A percentile compares a stretch with the other conserved stretches of the same genome.
phyloP scores from a whole-genome alignment of 257 asterid genomes.

The Solanum lignicaule region DNA sequence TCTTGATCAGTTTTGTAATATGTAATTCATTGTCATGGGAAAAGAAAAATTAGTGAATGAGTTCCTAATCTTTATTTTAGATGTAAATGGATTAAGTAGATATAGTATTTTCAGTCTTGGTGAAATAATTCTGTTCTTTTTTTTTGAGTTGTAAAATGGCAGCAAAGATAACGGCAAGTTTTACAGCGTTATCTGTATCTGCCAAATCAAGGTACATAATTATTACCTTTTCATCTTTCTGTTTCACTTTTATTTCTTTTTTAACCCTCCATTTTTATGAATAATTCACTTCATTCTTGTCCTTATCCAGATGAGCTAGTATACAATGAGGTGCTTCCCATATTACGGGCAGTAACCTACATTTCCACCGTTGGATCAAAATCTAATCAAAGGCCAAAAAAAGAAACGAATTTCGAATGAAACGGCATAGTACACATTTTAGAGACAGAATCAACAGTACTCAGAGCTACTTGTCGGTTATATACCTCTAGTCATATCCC shows the following conservation, averaged over 20 bases:
- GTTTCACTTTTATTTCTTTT: not conserved
- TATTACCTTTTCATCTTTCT: not conserved
- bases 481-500: not conserved
- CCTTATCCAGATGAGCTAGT: not conserved
- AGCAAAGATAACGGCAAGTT: not conserved
- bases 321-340: not conserved
- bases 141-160: not conserved
- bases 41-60: constrained; percentile 10
- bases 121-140: not conserved
- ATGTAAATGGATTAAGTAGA: constrained; percentile 12
- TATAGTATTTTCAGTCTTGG: not conserved
- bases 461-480: constrained; percentile 11
- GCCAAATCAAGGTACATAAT: not conserved
- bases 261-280: not conserved
- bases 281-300: not conserved
- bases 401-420: not conserved
- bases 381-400: not conserved
- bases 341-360: not conserved
- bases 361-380: not conserved
- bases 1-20: constrained; percentile 32
- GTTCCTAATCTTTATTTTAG: constrained; percentile 5
- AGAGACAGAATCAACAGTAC: not conserved
- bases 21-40: constrained; percentile 37
- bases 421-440: not conserved
- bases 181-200: not conserved